Base-by-base conservation (phyloP, 108 stramenopile species). In the Nannochloropsis granulata region DNA sequence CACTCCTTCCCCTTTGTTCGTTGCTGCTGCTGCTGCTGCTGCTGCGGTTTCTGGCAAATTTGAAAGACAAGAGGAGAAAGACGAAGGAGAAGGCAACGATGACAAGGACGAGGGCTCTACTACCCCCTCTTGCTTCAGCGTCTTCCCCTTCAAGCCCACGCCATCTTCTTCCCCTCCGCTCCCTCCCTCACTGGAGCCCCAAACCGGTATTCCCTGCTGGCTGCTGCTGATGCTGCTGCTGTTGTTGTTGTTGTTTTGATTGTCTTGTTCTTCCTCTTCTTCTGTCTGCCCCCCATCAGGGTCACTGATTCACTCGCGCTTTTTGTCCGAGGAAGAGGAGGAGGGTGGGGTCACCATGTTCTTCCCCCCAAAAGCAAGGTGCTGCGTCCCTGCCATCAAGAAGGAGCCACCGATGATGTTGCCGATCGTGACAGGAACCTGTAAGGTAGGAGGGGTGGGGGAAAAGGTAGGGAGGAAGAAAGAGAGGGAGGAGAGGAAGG, bases 321-420 rank as follows among this genome's bases (percentile, higher is more conserved):
- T 71, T 5, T 71, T 71, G 7, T n/a, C 56, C 21, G 56, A n/a
- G 2, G 56, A n/a, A 71, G 56, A n/a, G 56, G 56, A n/a, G n/a
- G 56, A n/a, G 56, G 56, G 16, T 71, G 56, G 21, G 56, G 9
- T n/a, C 21, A n/a, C n/a, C 56, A n/a, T 71, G 56, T 71, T n/a
- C 56, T n/a, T 71, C 8, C 56, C 56, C 56, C 56, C 56, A 11
- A 71, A 71, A n/a, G 56, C 56, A n/a, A 71, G 56, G 56, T 71
- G 56, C 56, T 71, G 56, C 56, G n/a, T 71, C 10, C 56, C 56
- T 71, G 56, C 56, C 56, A 71, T 71, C 56, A 71, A 71, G 24
- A 95, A 86, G 7, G 93, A 93, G 43, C 96, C 97, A 24, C 96
- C 96, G 80, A 98, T 92, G 86, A 96, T 95, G 89, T 98, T 98